These are phyloP conservation scores for Tricholoma flavovirens DNA, from an alignment of 768 basidiomycete species.

Conservation along the genomic window DNA sequence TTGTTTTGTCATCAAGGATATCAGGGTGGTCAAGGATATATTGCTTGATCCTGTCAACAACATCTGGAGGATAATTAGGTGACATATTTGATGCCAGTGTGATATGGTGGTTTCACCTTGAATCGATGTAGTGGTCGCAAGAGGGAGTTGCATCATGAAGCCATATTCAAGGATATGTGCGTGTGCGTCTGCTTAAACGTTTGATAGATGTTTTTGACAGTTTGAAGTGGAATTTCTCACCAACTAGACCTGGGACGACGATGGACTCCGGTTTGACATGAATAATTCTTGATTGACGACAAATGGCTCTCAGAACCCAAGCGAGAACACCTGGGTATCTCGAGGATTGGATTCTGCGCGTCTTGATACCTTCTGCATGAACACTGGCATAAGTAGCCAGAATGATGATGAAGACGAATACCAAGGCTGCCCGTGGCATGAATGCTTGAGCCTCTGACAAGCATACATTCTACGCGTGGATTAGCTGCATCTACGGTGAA, in stretches of 20 bases:
- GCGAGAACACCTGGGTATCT: slow-evolving; percentile 4
- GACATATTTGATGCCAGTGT: neutral
- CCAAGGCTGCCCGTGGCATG: slow-evolving; percentile 43
- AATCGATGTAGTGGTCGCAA: slow-evolving; percentile 53
- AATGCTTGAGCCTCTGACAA: slow-evolving; percentile 44
- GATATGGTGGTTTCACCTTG: slow-evolving; percentile 35
- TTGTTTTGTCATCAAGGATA: slow-evolving; percentile 41
- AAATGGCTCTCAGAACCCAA: slow-evolving; percentile 4
- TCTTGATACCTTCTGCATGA: slow-evolving; percentile 11
- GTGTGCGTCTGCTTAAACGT: slow-evolving; percentile 55
- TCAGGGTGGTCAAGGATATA: slow-evolving; percentile 58
- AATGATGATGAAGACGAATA: slow-evolving; percentile 15
- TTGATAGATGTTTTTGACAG: neutral
- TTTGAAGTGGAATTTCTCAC: slow-evolving; percentile 29
- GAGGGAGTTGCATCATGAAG: slow-evolving; percentile 57
- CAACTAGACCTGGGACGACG: slow-evolving; percentile 70
- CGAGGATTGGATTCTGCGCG: neutral
- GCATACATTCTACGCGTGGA: slow-evolving; percentile 58
- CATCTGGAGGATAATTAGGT: slow-evolving; percentile 36
- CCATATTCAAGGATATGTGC: slow-evolving; percentile 77
- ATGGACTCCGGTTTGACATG: slow-evolving; percentile 29
- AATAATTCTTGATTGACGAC: slow-evolving; percentile 6
- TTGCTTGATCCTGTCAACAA: slow-evolving; percentile 51
- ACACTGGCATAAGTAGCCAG: neutral
- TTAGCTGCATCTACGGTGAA: slow-evolving; percentile 61